These are phyloP conservation scores for Babesia bovis DNA, from an alignment of 169 alveolate genomes.

Conservation along the genomic window DNA sequence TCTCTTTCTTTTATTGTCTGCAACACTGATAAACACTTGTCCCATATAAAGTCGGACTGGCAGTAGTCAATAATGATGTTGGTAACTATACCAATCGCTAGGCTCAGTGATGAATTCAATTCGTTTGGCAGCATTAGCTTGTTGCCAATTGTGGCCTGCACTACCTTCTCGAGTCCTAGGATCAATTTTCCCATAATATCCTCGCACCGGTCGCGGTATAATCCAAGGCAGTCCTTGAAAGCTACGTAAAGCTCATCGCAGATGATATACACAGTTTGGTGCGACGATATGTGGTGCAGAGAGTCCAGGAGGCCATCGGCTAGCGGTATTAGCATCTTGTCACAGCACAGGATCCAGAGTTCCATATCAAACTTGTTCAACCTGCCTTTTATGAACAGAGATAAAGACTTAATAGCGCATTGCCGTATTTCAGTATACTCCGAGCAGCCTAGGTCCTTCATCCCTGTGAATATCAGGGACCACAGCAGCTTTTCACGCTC, in stretches of 20 bases:
- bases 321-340: conserved; percentile 24
- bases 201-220: conserved; percentile 7
- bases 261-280: neutral
- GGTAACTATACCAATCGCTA: conserved; percentile 23
- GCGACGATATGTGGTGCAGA: neutral
- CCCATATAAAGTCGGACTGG: conserved; percentile 6
- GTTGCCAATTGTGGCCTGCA: conserved; percentile 18
- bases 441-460: conserved; percentile 21
- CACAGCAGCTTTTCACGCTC: conserved; percentile 25
- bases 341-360: conserved; percentile 18
- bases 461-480: conserved; percentile 13
- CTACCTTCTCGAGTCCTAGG: conserved; percentile 18
- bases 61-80: conserved; percentile 19
- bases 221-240: conserved; percentile 3
- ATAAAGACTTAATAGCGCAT: conserved; percentile 27
- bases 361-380: conserved; percentile 11
- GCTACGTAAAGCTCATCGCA: conserved; percentile 36
- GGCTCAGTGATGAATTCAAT: conserved; percentile 21
- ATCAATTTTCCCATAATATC: conserved; percentile 7
- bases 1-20: conserved; percentile 6
- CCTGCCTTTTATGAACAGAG: conserved; percentile 23
- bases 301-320: conserved; percentile 25
- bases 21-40: neutral
- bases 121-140: conserved; percentile 23
- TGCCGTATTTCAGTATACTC: conserved; percentile 21